Base-by-base conservation (phyloP, 2,329 filamentous ascomycete genomes). In the Hypoxylon sp. region DNA sequence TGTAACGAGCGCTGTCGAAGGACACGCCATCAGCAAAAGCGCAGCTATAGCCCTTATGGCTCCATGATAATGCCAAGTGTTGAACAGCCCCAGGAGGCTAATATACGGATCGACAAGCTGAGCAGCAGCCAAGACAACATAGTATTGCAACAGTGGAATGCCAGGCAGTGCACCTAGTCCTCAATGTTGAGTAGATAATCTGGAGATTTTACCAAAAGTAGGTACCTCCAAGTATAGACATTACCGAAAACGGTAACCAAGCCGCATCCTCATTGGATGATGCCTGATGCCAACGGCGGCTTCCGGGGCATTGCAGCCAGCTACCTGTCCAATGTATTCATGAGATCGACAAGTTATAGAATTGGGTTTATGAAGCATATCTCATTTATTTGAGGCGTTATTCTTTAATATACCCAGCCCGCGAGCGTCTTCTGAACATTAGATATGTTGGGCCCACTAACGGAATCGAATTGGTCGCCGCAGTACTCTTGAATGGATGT, bases 41-140 rank as follows among this genome's bases (percentile, higher is more conserved):
- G 27, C 11, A 34, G 51, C 41, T 41, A 46, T 34, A 32, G 30
- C n/a, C 45, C 41, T 37, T 3, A 12, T 45, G 29, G 23, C 41
- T 46, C 30, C 30, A 29, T 6, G 25, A 23, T 11, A 46, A 16
- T 45, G 52, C 21, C 14, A 4, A 2, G 32, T 43, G 27, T 25
- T 21, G 57, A 21, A 14, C 12, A 30, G 25, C 21, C 47, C 29
- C 11, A 37, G 34, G 41, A 37, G 29, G 27, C 41, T 41, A 23
- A 65, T 23, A 54, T 62, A 32, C n/a, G 7, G 57, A 62, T 48
- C 50, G 37, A 23, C 57, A 57, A 55, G 58, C 63, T 65, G 63
- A 62, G 54, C 29, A 19, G 6, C 14, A 52, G 48, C 48, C 34
- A 34, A 39, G 50, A 37, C n/a, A 47, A 41, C 12, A 21, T 29